phyloP scores from a whole-genome alignment of 257 asterid species.

The Gynochthodes officinalis region DNA sequence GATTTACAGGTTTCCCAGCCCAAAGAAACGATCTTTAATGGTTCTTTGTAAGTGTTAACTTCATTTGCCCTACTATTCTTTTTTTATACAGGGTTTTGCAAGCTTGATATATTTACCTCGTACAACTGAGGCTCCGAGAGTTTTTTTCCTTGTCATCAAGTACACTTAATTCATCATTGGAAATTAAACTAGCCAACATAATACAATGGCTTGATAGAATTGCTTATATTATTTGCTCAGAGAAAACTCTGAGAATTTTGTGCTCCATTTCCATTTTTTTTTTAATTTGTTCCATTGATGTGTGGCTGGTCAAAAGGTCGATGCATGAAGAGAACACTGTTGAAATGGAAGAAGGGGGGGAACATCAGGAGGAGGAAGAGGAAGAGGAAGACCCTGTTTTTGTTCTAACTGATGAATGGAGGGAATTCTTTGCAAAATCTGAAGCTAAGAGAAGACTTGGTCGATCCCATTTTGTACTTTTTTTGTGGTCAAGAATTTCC shows the following conservation, averaged over 20 bases:
- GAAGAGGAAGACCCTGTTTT: slow-evolving; percentile 67
- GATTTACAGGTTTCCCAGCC: slow-evolving; percentile 18
- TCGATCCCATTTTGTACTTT: slow-evolving; percentile 13
- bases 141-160: no score
- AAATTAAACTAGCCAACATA: background rate
- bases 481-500: background rate
- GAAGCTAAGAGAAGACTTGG: slow-evolving; percentile 83
- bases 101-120: no score
- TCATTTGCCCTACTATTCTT: no score
- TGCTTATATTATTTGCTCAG: background rate
- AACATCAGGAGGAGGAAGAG: slow-evolving; percentile 29
- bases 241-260: no score
- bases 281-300: no score
- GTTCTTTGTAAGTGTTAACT: slow-evolving; percentile 27
- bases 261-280: background rate
- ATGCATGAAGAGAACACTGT: slow-evolving; percentile 29
- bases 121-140: no score
- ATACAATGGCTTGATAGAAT: background rate
- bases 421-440: slow-evolving; percentile 82
- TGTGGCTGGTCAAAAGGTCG: slow-evolving; percentile 23
- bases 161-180: no score
- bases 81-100: no score
- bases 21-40: slow-evolving; percentile 7
- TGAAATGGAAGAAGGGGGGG: slow-evolving; percentile 43
- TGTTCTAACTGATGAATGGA: slow-evolving; percentile 90